Conservation (phyloP, 208 protist species). For the Wallacemonas collosoma region DNA sequence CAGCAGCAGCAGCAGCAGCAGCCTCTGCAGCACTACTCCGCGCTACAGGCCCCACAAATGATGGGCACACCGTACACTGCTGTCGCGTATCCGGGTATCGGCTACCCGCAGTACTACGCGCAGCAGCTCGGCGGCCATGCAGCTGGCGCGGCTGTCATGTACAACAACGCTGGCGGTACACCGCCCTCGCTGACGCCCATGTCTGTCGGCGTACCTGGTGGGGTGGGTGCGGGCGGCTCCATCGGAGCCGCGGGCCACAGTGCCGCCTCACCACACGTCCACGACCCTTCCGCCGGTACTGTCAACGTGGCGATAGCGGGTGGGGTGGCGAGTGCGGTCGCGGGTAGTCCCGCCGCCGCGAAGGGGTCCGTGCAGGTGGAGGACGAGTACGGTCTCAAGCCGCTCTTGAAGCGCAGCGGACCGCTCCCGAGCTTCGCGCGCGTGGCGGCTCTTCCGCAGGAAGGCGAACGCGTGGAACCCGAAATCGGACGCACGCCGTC, state of each 20-base stretch:
- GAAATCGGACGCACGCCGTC: constrained; percentile 39
- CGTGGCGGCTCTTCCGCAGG: constrained; percentile 25
- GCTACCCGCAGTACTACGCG: constrained; percentile 3
- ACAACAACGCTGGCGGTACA: not conserved
- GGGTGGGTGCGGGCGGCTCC: constrained; percentile 11
- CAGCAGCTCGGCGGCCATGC: constrained; percentile 3
- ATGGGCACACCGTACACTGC: constrained; percentile 19
- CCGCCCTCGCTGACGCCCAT: constrained; percentile 17
- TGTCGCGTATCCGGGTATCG: not conserved
- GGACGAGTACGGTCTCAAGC: constrained; percentile 69
- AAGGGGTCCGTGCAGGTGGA: constrained; percentile 60
- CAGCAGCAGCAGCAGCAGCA: constrained; percentile 6
- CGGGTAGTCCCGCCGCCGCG: not conserved
- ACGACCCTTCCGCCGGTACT: not conserved
- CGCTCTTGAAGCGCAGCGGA: constrained; percentile 45
- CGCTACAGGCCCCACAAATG: constrained; percentile 15
- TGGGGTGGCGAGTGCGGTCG: not conserved
- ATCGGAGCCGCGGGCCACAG: not conserved
- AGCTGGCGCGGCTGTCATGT: not conserved
- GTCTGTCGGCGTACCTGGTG: constrained; percentile 11
- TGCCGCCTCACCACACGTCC: not conserved
- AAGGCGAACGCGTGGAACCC: constrained; percentile 34
- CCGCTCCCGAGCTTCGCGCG: constrained; percentile 37
- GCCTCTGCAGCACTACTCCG: constrained; percentile 1
- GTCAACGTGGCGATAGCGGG: not conserved